Base-by-base conservation (phyloP, 495 filamentous ascomycete genomes). In the Penicillium pulvis region DNA sequence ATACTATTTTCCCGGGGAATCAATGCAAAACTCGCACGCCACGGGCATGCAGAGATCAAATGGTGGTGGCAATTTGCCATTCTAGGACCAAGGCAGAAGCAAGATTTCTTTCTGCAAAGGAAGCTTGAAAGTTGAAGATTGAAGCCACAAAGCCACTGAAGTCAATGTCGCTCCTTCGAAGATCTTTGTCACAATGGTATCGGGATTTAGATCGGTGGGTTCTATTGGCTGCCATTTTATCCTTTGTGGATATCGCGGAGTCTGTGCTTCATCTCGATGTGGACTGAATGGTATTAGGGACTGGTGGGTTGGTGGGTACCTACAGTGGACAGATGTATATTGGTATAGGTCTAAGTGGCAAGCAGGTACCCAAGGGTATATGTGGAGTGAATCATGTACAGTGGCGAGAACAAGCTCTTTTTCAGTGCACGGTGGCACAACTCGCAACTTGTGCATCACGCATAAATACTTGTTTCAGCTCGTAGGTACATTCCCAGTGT, bases 81-180 rank as follows among this genome's bases (percentile, higher is more conserved):
- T 4, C 14, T n/a, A 12, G 6, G 10, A 12, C 10, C 16, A 41
- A 14, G 14, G 7, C 39, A 41, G 39, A 41, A 5, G 14, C 39
- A 17, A 41, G 39, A 17, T 41, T 41, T 41, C 16, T 17, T n/a
- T 41, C 39, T n/a, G 14, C 39, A 41, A 0, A 17, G 28, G 14
- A 41, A 41, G 39, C 39, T 41, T 41, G 39, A n/a, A 14, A 17
- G 39, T 12, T 41, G 11, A 41, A n/a, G 4, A 12, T 41, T 41
- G 39, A 41, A 41, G 39, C 39, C 39, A 41, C 39, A 33, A 49
- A 49, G 46, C 46, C 46, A 49, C 46, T 31, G 46, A 49, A 49
- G 11, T 31, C 26, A 33, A 31, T 9, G 12, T 9, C 8, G 46
- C 24, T 49, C 26, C 24, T 47, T 24, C 46, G 46, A 47, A 26